phyloP scores from a whole-genome alignment of 2,329 filamentous ascomycete species.

The Dactylellina cionopaga region DNA sequence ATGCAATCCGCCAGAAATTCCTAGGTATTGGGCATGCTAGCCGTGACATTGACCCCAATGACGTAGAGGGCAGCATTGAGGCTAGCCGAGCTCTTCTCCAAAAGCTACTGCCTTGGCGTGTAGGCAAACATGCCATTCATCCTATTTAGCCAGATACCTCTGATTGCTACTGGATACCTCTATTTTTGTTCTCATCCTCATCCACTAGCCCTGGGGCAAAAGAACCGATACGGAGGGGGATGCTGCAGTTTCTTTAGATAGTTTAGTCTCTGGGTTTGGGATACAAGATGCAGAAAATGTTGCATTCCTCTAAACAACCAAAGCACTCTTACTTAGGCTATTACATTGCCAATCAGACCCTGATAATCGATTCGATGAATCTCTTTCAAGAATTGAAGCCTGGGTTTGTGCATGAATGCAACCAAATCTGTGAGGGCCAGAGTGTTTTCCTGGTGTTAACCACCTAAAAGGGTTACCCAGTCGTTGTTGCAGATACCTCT shows the following conservation, averaged over 20 bases:
- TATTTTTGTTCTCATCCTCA: constrained; percentile 28
- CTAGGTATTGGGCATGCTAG: constrained; percentile 18
- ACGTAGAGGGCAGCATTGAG: constrained; percentile 44
- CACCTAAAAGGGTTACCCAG: constrained; percentile 29
- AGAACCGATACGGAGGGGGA: constrained; percentile 16
- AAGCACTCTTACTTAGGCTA: constrained; percentile 25
- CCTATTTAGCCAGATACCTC: constrained; percentile 33
- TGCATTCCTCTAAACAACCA: constrained; percentile 17
- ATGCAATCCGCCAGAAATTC: constrained; percentile 29
- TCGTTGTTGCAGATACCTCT: constrained; percentile 46
- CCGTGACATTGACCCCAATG: constrained; percentile 34
- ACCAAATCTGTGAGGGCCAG: constrained; percentile 27
- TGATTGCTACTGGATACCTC: constrained; percentile 23
- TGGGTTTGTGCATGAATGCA: constrained; percentile 18
- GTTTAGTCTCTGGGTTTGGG: background rate
- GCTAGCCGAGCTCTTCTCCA: constrained; percentile 42
- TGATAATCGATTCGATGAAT: constrained; percentile 22
- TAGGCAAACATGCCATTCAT: constrained; percentile 25
- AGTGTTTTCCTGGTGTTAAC: constrained; percentile 27
- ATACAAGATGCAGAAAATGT: constrained; percentile 16
- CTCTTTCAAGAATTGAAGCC: constrained; percentile 22
- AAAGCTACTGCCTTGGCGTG: constrained; percentile 45
- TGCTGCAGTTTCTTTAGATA: constrained; percentile 8
- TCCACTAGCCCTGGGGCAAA: constrained; percentile 26
- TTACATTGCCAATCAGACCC: constrained; percentile 46